Base-by-base conservation (phyloP, 2,329 filamentous ascomycete species). In the Ophiosphaerella narmari region DNA sequence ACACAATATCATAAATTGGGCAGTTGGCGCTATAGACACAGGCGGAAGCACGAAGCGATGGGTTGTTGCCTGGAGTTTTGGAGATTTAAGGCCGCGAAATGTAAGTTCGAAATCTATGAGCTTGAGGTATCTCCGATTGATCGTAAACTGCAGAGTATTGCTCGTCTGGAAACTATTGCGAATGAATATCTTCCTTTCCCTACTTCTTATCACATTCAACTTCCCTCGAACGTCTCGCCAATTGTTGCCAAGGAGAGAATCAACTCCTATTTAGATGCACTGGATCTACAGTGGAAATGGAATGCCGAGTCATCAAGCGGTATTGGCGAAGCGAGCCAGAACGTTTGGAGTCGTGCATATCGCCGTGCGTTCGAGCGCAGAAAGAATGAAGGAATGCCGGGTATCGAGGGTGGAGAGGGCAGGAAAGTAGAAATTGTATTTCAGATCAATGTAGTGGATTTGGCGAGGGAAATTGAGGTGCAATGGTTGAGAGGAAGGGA, bases 11-110 rank as follows among this genome's bases (percentile, higher is more conserved):
- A 77, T 78, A 33, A 99, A 97, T 68, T 97, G 86, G 61, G 92
- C 91, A 0, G 84, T 96, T 0, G 88, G 88, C 0, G 86, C 89
- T 55, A 87, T 97, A 58, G 79, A 90, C 0, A 90, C 93, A 50
- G 90, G 65, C 0, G 84, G 76, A 39, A 88, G 86, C 67, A 97
- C 94, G 26, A 85, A 86, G 44, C 79, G 94, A 14, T 97, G 93
- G 92, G 90, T 86, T 1, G 75, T 97, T 2, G 94, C 82, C 0
- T 99, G 94, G 94, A 95, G 89, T 63, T 96, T 91, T 74, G 75
- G 77, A 2, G 78, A 83, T 43, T 77, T 83, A 66, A 79, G 92
- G 39, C 90, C 92, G 2, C 70, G 77, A 4, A 79, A 80, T 69
- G 78, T 79, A 45, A 47, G 63, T 54, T 12, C 8, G 26, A 32